Percentiles rank a stretch among this genome's conserved stretches.
Evolutionary conservation across 495 filamentous ascomycete species (phyloP).

Genomic region (Aspergillus ellipticus): DNA sequence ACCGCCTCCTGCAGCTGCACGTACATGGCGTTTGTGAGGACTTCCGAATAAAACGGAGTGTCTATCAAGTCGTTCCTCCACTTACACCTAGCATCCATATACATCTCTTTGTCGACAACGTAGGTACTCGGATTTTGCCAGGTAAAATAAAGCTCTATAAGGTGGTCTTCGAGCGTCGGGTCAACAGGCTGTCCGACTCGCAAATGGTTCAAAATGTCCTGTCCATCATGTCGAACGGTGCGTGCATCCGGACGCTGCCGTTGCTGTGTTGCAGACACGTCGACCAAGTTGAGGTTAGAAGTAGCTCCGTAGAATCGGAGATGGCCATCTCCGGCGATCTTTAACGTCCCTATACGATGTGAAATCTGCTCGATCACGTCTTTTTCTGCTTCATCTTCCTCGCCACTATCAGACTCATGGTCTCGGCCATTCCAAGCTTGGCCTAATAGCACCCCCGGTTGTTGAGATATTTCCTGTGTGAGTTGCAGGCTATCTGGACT

Average conservation of each 20-base stretch:
- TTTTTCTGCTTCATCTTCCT: constrained; percentile 43
- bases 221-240: constrained; percentile 43
- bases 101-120: constrained; percentile 49
- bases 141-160: constrained; percentile 48
- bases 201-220: constrained; percentile 42
- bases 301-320: constrained; percentile 48
- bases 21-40: constrained; percentile 49
- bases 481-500: constrained; percentile 32
- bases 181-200: constrained; percentile 42
- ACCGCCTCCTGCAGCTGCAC: constrained; percentile 7
- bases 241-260: constrained; percentile 50
- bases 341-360: constrained; percentile 45
- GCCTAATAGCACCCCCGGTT: constrained; percentile 24
- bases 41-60: constrained; percentile 48
- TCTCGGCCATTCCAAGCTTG: constrained; percentile 23
- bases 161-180: constrained; percentile 42
- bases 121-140: constrained; percentile 51
- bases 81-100: constrained; percentile 34
- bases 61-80: constrained; percentile 43
- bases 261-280: constrained; percentile 44
- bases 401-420: constrained; percentile 38
- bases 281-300: constrained; percentile 46
- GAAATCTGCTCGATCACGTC: constrained; percentile 46
- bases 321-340: constrained; percentile 48
- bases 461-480: constrained; percentile 34